Conservation (phyloP, 352 stramenopile species). For the Phytopythium litorale region DNA sequence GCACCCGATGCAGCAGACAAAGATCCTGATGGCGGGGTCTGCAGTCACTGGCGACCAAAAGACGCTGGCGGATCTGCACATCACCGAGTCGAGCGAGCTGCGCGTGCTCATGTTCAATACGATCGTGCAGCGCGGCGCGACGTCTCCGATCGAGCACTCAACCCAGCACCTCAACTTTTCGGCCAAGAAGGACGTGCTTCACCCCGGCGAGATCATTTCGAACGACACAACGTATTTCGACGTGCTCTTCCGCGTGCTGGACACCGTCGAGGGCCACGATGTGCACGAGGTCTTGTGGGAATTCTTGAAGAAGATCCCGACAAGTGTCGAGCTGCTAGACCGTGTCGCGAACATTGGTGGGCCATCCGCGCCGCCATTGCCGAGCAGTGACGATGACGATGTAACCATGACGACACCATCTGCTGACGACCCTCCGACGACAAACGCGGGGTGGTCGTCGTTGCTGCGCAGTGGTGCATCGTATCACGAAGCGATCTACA, state of each 20-base stretch:
- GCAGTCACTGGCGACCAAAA: conserved; percentile 77
- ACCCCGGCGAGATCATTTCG: conserved; percentile 66
- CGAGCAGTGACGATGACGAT: conserved; percentile 23
- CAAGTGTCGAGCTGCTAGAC: conserved; percentile 60
- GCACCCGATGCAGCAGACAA: conserved; percentile 78
- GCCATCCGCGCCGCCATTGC: conserved; percentile 5
- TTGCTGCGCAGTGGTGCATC: conserved; percentile 60
- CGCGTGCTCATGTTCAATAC: conserved; percentile 82
- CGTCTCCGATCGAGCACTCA: conserved; percentile 24
- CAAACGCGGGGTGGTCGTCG: conserved; percentile 53
- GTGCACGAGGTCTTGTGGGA: conserved; percentile 76
- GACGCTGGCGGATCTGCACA: conserved; percentile 74
- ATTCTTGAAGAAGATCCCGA: conserved; percentile 82
- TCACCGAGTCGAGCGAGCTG: conserved; percentile 72
- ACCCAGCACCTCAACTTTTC: conserved; percentile 30
- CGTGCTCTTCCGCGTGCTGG: conserved; percentile 79
- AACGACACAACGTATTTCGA: conserved; percentile 72
- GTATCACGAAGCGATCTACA: conserved; percentile 83
- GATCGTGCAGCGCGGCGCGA: conserved; percentile 47
- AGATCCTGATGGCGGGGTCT: conserved; percentile 67
- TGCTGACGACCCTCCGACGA: conserved; percentile 11
- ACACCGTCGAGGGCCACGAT: conserved; percentile 49
- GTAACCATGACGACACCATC: conserved; percentile 32
- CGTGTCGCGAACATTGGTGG: conserved; percentile 54
- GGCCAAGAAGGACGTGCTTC: conserved; percentile 20